Conservation (phyloP, 2,329 filamentous ascomycete species). For the Pyrenochaeta sp. region DNA sequence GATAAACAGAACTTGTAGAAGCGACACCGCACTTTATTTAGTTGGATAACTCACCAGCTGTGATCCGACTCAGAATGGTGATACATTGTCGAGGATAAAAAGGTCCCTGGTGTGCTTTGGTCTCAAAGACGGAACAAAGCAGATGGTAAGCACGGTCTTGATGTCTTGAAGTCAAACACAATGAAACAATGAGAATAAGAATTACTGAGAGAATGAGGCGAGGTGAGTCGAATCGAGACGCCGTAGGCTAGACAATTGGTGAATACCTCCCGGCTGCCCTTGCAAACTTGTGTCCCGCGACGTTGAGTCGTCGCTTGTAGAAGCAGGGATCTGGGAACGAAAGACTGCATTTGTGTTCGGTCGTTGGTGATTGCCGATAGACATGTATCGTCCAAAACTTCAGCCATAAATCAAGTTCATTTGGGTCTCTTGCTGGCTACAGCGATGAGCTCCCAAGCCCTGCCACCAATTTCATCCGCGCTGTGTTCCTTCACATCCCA, state of each 20-base stretch:
- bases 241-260: not conserved
- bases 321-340: no score
- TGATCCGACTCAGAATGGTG: not conserved
- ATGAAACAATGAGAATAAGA: not conserved
- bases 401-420: not conserved
- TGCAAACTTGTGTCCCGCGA: not conserved
- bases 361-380: not conserved
- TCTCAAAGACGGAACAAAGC: not conserved
- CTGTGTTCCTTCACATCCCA: constrained; percentile 30
- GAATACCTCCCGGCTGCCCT: not conserved
- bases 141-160: not conserved
- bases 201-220: not conserved
- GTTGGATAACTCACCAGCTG: not conserved
- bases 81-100: not conserved
- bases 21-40: not conserved
- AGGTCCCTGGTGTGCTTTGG: not conserved
- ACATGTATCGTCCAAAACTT: not conserved
- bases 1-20: not conserved
- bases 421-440: constrained; percentile 6
- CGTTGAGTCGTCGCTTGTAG: no score
- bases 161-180: not conserved
- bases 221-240: no score
- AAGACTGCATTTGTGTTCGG: no score
- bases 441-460: constrained; percentile 45
- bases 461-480: constrained; percentile 41